Evolutionary conservation across 139 green algal genomes (phyloP).

Genomic region (Chlorella ohadii): DNA sequence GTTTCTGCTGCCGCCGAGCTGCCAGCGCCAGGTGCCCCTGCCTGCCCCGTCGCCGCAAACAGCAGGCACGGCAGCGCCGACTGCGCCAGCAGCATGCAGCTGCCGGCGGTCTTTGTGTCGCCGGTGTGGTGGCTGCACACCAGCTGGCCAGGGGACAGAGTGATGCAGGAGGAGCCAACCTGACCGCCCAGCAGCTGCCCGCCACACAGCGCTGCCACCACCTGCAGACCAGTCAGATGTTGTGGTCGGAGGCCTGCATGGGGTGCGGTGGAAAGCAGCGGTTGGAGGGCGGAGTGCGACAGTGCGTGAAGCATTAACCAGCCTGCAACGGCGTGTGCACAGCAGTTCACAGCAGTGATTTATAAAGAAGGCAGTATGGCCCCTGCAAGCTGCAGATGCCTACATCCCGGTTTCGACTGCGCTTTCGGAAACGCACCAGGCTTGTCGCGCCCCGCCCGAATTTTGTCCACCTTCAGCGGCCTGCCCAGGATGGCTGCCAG

Average conservation of each 20-base stretch:
- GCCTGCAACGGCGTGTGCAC: too few species aligned
- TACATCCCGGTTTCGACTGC: too few species aligned
- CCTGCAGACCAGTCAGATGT: constrained; percentile 63
- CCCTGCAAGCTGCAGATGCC: too few species aligned
- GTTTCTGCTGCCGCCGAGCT: not conserved
- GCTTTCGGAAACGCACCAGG: constrained; percentile 39
- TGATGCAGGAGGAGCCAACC: constrained; percentile 49
- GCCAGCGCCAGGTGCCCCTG: not conserved
- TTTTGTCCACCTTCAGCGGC: constrained; percentile 60
- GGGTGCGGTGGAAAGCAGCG: not conserved
- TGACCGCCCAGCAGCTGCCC: constrained; percentile 52
- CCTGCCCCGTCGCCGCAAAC: not conserved
- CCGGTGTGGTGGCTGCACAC: constrained; percentile 40
- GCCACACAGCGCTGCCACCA: constrained; percentile 59
- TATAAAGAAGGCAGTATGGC: too few species aligned
- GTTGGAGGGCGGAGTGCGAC: too few species aligned
- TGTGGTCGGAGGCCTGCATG: constrained; percentile 15
- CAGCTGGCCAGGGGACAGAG: constrained; percentile 50
- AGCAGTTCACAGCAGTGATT: too few species aligned
- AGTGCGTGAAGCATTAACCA: too few species aligned
- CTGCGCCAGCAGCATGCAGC: constrained; percentile 82
- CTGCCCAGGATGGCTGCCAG: constrained; percentile 63
- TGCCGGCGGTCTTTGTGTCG: constrained; percentile 81
- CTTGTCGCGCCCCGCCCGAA: constrained; percentile 56
- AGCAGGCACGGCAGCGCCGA: constrained; percentile 51